Evolutionary conservation across 495 filamentous ascomycete species (phyloP).

Genomic region (Haplographium delicatum): DNA sequence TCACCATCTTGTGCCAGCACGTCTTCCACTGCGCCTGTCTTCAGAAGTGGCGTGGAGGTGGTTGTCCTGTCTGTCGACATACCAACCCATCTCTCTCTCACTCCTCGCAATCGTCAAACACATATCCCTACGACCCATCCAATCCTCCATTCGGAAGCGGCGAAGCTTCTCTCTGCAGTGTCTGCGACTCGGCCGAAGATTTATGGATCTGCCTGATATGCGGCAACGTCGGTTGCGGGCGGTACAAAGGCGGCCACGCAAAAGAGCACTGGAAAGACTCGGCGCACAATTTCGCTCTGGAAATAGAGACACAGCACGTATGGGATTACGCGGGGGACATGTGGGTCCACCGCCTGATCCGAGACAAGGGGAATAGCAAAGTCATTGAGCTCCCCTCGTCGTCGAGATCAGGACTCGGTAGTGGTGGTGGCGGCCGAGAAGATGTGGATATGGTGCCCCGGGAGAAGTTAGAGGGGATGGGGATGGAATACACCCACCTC

Average conservation of each 20-base stretch:
- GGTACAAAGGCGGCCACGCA: conserved; percentile 90
- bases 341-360: conserved; percentile 93
- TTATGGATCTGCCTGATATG: conserved; percentile 96
- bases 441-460: conserved; percentile 73
- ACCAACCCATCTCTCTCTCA: conserved; percentile 23
- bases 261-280: conserved; percentile 91
- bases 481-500: conserved; percentile 89
- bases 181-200: conserved; percentile 72
- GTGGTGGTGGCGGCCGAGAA: conserved; percentile 22
- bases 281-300: conserved; percentile 84
- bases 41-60: conserved; percentile 90
- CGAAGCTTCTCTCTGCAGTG: conserved; percentile 47
- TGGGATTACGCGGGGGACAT: conserved; percentile 96
- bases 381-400: conserved; percentile 69
- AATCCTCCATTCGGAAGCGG: conserved; percentile 41
- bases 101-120: conserved; percentile 17
- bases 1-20: conserved; percentile 96
- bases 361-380: conserved; percentile 86
- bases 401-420: conserved; percentile 7
- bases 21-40: conserved; percentile 97
- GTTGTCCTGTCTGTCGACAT: conserved; percentile 84
- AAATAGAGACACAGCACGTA: conserved; percentile 85
- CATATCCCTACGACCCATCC: conserved; percentile 28
- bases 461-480: conserved; percentile 88
- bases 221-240: conserved; percentile 86